These are phyloP conservation scores for Cryptosporidium parvum DNA, from an alignment of 169 alveolate species.

Conservation along the genomic window DNA sequence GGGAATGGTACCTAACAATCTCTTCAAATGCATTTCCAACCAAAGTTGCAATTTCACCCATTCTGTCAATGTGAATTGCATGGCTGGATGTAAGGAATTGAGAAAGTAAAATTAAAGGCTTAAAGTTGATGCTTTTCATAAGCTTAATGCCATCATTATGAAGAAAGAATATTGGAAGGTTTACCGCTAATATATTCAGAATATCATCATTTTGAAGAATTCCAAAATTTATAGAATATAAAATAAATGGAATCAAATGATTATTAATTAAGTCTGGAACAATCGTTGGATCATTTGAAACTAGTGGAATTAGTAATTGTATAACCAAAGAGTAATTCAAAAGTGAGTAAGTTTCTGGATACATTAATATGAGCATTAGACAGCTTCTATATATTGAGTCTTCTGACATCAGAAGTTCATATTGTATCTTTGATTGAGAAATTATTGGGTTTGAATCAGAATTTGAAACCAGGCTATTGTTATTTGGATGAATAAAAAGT, in stretches of 20 bases:
- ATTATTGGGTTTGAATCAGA: constrained; percentile 66
- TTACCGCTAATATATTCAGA: constrained; percentile 62
- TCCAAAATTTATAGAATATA: constrained; percentile 42
- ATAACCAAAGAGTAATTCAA: constrained; percentile 53
- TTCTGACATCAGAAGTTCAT: constrained; percentile 56
- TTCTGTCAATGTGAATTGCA: constrained; percentile 71
- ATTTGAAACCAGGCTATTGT: constrained; percentile 49
- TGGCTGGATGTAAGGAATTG: constrained; percentile 61
- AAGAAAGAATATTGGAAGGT: constrained; percentile 66
- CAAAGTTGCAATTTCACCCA: constrained; percentile 73
- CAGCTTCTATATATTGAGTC: constrained; percentile 65
- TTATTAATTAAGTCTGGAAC: constrained; percentile 62
- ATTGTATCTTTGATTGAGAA: constrained; percentile 62
- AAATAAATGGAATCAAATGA: constrained; percentile 53
- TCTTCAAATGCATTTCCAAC: constrained; percentile 74
- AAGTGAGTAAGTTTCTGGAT: constrained; percentile 59
- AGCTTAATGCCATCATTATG: constrained; percentile 69
- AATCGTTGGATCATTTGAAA: constrained; percentile 68
- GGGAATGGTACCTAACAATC: constrained; percentile 71
- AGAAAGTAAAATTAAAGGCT: constrained; percentile 41
- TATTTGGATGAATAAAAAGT: constrained; percentile 63
- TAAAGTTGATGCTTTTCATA: constrained; percentile 37
- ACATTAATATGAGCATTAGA: constrained; percentile 63
- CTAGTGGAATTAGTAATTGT: constrained; percentile 51
- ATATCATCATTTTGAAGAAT: constrained; percentile 69